Evolutionary conservation across 2,329 filamentous ascomycete species (phyloP), one percentile per base, ranked within the genome.

Genomic region (Fusarium veterinarium): DNA sequence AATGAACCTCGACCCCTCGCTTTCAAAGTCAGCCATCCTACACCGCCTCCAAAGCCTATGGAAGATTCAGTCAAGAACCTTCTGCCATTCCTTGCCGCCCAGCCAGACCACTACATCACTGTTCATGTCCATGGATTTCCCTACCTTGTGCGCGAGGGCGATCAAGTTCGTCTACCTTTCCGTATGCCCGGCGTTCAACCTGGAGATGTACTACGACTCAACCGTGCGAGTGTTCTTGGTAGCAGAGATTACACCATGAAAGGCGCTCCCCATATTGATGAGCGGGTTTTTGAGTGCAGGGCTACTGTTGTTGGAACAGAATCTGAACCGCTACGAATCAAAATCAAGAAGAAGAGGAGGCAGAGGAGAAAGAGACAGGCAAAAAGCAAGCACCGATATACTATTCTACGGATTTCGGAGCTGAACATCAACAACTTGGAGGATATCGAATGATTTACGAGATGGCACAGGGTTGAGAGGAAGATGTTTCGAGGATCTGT

Each of bases 191-290:
- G 89, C 31, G 93, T 94, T 9, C 83, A 87, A 12, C 91, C 95
- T 2, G 96, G 96, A 35, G 95, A 98, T 80, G 86, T 97, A 41
- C 87, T 99, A 67, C 93, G 95, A 11, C 88, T 99, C 64, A 95
- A 97, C 84, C 92, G 95, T 62, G 96, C 95, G 30, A 92, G 90
- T 44, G 86, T 92, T 60, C 84, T 99, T 48, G 96, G 96, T 33
- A 95, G 92, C 75, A 89, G 96, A 72, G 95, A 98, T 81, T 97
- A 93, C 83, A 98, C 95, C 9, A 86, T 98, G 72, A 93, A 95
- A 81, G 93, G 93, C 9, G 84, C 88, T 8, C 91, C 93, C n/a
- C 95, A 93, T 79, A 84, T 98, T 70, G 95, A 98, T 80, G 92
- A 95, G 82, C 84, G 90, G 60, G 82, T 97, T 64, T 98, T 95